Base-by-base conservation (phyloP, 1,284 basidiomycete species). In the Albatrellus sp. region DNA sequence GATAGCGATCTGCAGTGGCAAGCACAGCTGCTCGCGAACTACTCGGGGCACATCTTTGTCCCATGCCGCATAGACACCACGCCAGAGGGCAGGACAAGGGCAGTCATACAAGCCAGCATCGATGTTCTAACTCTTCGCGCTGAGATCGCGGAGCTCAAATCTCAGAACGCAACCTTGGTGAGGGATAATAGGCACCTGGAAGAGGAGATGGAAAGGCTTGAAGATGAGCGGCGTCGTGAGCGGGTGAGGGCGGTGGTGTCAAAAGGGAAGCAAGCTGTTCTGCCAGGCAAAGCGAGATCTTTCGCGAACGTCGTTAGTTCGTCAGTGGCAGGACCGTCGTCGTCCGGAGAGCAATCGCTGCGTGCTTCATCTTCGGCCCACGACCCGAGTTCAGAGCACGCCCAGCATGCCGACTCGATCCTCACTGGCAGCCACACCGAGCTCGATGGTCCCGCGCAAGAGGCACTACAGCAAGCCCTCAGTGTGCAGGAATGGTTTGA, bases 1-100 rank as follows among this genome's bases (percentile, higher is more conserved):
- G 63, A 70, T 42, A 55, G 57, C n/a, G 57, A 57, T 5, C 54
- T 72, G 41, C 69, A 72, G 47, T 83, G 79, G 77, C 72, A 83
- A 50, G 72, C 74, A 0, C 75, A 80, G 47, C 68, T 82, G 9
- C 64, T 78, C 31, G 60, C 65, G 2, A 68, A 80, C 46, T 78
- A 69, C 50, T 78, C 74, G 0, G 75, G 70, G 0, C 70, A 81
- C 46, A 57, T 75, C 37, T 70, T 77, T 46, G 54, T 67, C 8
- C 60, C 68, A 0, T 58, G 58, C 9, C 44, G 49, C 12, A 37
- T 19, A 38, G 33, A 48, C 9, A 44, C 48, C 12, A 52, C 51
- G 24, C 45, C 55, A 20, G 37, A 46, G 2, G 55, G 57, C 8
- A 47, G 62, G 56, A 60, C 51, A 39, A 55, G 67, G 19, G 55